Evolutionary conservation across 140 eudicot species (phyloP).

Genomic region (Flaveria floridana): DNA sequence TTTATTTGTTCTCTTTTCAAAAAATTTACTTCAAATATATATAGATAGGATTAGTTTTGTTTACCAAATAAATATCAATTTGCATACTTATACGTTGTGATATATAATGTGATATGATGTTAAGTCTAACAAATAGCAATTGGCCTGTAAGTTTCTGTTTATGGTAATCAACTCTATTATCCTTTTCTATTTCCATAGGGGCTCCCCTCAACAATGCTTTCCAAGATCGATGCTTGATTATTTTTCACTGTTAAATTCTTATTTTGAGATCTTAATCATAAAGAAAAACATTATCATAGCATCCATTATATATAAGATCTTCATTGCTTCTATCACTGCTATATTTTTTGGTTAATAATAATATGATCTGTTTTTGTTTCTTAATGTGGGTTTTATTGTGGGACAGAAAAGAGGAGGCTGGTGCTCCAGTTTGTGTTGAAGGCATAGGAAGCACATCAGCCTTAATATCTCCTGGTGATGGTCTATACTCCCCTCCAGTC

Average conservation of each 20-base stretch:
- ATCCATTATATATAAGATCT: neutral
- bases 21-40: neutral
- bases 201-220: neutral
- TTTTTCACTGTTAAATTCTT: neutral
- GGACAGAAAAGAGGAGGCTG: slow-evolving; percentile 50
- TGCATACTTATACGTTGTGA: neutral
- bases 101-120: neutral
- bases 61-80: neutral
- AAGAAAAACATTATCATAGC: neutral
- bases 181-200: neutral
- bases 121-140: neutral
- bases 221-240: neutral
- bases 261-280: neutral
- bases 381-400: neutral
- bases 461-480: slow-evolving; percentile 49
- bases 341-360: neutral
- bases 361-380: neutral
- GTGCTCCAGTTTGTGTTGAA: slow-evolving; percentile 48
- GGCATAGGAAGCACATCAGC: slow-evolving; percentile 47
- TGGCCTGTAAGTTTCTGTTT: neutral
- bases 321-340: neutral
- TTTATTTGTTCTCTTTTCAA: neutral
- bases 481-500: slow-evolving; percentile 57
- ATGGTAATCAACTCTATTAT: neutral
- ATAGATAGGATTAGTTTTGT: neutral